Conservation (phyloP, 2,329 filamentous ascomycete genomes). For the Cordyceps farinosa region DNA sequence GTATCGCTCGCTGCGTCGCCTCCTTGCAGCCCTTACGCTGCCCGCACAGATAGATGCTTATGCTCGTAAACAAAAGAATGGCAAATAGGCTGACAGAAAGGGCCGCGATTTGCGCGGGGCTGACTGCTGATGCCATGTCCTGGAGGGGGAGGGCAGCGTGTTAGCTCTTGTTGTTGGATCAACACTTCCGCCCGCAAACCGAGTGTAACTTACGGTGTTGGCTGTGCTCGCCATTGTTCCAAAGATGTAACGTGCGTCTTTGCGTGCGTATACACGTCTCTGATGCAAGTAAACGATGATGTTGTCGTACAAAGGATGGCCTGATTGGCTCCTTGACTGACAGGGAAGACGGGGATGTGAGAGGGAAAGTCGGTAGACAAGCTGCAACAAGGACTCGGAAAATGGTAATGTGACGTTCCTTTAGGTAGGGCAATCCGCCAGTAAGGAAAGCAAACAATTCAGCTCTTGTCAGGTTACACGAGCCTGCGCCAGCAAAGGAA, state of each 20-base stretch:
- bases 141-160: neutral
- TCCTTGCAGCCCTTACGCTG: conserved; percentile 35
- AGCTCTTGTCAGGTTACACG: no score
- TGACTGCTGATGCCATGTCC: conserved; percentile 19
- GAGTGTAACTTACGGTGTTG: neutral
- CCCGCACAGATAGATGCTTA: conserved; percentile 47
- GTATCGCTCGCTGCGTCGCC: neutral
- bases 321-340: no score
- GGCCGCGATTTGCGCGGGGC: conserved; percentile 54
- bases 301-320: no score
- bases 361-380: no score
- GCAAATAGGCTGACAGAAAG: conserved; percentile 52
- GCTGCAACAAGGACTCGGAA: no score
- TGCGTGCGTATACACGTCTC: neutral
- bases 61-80: conserved; percentile 40
- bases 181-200: neutral
- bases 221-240: neutral
- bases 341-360: no score
- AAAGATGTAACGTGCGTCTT: neutral
- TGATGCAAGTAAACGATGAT: neutral
- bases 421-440: no score
- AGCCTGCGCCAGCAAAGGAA: no score
- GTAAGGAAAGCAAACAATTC: no score
- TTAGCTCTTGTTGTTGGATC: neutral
- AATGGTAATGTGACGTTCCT: no score